These are phyloP conservation scores for Pulveroboletus frians DNA, from an alignment of 768 basidiomycete species.

Conservation along the genomic window DNA sequence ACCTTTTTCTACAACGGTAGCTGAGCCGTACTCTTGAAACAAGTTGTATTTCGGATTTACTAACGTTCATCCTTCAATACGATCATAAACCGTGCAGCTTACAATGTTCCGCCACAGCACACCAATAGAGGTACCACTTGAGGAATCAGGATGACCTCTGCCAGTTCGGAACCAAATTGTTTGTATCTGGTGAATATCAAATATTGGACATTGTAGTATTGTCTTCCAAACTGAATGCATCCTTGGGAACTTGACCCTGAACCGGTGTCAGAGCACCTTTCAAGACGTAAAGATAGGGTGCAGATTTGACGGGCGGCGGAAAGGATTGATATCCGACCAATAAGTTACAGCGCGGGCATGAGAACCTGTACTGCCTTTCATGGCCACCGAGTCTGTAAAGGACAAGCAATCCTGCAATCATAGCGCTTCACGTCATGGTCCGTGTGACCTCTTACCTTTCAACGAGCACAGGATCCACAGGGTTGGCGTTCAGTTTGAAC, in stretches of 20 bases:
- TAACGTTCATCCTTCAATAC: conserved; percentile 5
- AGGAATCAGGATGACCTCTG: background rate
- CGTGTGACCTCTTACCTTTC: conserved; percentile 55
- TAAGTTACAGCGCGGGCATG: conserved; percentile 47
- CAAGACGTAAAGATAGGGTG: conserved; percentile 74
- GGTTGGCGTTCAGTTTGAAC: conserved; percentile 82
- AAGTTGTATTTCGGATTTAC: background rate
- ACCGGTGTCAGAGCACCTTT: conserved; percentile 80
- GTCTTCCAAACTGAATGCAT: conserved; percentile 66
- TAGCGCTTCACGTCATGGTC: conserved; percentile 11
- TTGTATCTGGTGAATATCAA: conserved; percentile 2
- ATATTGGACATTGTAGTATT: background rate
- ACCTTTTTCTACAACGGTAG: conserved; percentile 77
- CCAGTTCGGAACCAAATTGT: background rate
- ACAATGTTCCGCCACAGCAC: background rate
- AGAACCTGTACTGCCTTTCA: conserved; percentile 69
- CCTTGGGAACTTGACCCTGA: conserved; percentile 81
- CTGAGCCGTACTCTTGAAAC: conserved; percentile 44
- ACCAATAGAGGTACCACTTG: background rate
- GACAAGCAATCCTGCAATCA: conserved; percentile 12
- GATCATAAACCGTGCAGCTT: background rate
- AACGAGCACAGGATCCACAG: conserved; percentile 65
- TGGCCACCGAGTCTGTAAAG: conserved; percentile 54
- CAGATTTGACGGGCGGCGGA: conserved; percentile 71
- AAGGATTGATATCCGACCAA: conserved; percentile 66